phyloP scores from a whole-genome alignment of 805 yeast species.

The Candida taoyuanica region DNA sequence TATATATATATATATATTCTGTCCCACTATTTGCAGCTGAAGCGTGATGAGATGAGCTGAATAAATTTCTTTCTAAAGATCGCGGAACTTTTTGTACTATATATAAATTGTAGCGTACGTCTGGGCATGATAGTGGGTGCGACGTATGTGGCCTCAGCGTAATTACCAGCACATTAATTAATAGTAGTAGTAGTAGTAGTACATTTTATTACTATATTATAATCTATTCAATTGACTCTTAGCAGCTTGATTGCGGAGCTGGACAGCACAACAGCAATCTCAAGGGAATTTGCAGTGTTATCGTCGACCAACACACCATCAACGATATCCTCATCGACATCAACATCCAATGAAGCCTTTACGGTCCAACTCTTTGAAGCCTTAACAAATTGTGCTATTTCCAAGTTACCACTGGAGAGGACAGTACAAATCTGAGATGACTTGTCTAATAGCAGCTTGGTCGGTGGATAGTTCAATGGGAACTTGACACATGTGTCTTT shows the following conservation, averaged over 20 bases:
- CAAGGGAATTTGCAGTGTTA: conserved; percentile 6
- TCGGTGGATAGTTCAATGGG: conserved; percentile 4
- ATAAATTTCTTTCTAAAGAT: background rate
- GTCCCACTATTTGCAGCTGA: no score
- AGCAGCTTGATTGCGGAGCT: conserved; percentile 6
- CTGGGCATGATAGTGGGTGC: no score
- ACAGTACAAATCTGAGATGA: conserved; percentile 22
- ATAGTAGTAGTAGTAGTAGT: no score
- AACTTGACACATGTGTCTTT: conserved; percentile 26
- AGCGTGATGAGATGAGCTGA: conserved; percentile 2
- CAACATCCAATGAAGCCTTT: conserved; percentile 10
- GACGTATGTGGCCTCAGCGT: no score
- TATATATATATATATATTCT: no score
- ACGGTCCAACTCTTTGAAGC: conserved; percentile 18
- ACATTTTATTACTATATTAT: no score
- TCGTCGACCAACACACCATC: conserved; percentile 17
- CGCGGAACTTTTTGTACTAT: conserved; percentile 1
- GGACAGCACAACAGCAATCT: conserved; percentile 8
- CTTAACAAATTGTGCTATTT: conserved; percentile 22
- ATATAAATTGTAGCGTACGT: no score
- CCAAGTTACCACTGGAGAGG: conserved; percentile 5
- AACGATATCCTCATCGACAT: conserved; percentile 12
- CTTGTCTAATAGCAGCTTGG: conserved; percentile 19
- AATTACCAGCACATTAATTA: no score
- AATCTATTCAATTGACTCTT: no score